Conservation (phyloP, 768 basidiomycete species). For the Termitomyces sp. region DNA sequence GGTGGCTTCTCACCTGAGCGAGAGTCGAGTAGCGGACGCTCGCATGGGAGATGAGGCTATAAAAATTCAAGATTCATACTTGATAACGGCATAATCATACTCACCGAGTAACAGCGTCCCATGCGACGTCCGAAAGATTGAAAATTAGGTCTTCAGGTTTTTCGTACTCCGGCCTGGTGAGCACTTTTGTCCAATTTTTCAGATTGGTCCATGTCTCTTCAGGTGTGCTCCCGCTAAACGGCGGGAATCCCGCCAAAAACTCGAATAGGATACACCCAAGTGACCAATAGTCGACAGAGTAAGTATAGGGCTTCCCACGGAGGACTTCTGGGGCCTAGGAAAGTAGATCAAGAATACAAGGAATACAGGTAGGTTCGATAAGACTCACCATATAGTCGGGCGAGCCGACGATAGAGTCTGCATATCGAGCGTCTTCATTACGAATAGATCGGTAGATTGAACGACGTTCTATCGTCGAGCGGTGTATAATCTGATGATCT, state of each 20-base stretch:
- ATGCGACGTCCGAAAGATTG: slow-evolving; percentile 88
- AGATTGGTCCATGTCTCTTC: slow-evolving; percentile 99
- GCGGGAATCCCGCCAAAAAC: slow-evolving; percentile 94
- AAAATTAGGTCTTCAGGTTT: slow-evolving; percentile 95
- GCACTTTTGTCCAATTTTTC: slow-evolving; percentile 94
- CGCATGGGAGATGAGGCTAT: slow-evolving; percentile 82
- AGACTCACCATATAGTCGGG: slow-evolving; percentile 89
- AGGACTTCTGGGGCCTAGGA: slow-evolving; percentile 78
- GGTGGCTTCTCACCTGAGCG: slow-evolving; percentile 64
- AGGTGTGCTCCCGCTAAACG: slow-evolving; percentile 91
- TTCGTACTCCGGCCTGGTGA: slow-evolving; percentile 92
- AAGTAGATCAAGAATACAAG: not conserved
- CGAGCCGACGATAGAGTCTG: slow-evolving; percentile 95
- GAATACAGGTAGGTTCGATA: not conserved
- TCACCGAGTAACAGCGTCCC: slow-evolving; percentile 89
- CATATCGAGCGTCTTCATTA: slow-evolving; percentile 86
- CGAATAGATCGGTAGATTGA: slow-evolving; percentile 93
- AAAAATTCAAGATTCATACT: not conserved
- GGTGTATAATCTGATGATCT: slow-evolving; percentile 82
- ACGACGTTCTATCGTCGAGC: slow-evolving; percentile 90
- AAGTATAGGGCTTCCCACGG: slow-evolving; percentile 91
- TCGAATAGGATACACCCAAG: slow-evolving; percentile 98
- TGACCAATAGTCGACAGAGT: slow-evolving; percentile 97
- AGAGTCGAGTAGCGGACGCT: slow-evolving; percentile 75
- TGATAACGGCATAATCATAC: slow-evolving; percentile 9